Evolutionary conservation across 2,329 filamentous ascomycete species (phyloP), one percentile per base, ranked within the genome.

Genomic region (Beauveria bassiana): DNA sequence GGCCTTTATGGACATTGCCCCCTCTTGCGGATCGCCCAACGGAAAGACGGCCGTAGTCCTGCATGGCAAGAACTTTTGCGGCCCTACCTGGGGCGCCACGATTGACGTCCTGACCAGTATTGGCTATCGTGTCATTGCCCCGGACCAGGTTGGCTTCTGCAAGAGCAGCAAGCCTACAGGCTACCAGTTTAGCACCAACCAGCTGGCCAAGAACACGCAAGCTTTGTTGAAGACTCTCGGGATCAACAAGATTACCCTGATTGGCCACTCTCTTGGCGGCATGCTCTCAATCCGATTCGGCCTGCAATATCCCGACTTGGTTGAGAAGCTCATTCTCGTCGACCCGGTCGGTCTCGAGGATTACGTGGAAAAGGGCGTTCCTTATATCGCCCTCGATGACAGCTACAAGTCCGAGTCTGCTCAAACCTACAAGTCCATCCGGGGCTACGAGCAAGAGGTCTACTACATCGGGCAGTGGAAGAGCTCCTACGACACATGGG

Each of bases 41-140:
- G 73, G 72, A 47, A 78, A 75, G 65, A 78, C 74, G 0, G 78
- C 76, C 28, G 70, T 82, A 9, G 74, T 83, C 40, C 69, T 84
- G 18, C 81, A 84, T 66, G 81, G 81, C 65, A 82, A 81, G 70
- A 83, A 83, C 70, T 84, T 84, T 65, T 84, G 81, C 68, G 78
- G 75, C 42, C 72, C 78, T 24, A 84, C 81, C 8, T 84, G 81
- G 81, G 73, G 76, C 59, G 69, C 69, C 18, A 82, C 80, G 16
- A 77, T 79, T n/a, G 64, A 69, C 12, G 68, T 71, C 12, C 75
- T 84, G 59, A 66, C 73, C 3, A 64, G 65, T 2, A 68, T 67
- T 31, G 81, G 80, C 47, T 83, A 81, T 65, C 78, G 81, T 45
- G 78, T 83, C 57, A 76, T 84, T 56, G 71, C 80, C 2, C 79